These are phyloP conservation scores for Blastobotrys capitulatus DNA, from an alignment of 1,139 yeast species.

Conservation along the genomic window DNA sequence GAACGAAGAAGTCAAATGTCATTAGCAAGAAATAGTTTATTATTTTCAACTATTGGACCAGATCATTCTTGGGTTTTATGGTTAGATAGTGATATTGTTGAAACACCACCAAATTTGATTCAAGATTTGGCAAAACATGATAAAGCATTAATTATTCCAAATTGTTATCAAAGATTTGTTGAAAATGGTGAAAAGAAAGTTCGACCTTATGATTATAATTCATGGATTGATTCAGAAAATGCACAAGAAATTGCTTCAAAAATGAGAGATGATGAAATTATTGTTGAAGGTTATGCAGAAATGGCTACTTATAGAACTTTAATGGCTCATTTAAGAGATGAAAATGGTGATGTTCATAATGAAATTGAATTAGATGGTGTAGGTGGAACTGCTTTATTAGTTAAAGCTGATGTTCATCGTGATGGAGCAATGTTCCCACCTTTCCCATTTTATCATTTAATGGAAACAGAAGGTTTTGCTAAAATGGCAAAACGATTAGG, in stretches of 20 bases:
- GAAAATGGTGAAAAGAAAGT: slow-evolving; percentile 54
- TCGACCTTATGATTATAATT: slow-evolving; percentile 91
- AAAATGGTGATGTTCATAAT: slow-evolving; percentile 51
- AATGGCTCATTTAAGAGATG: slow-evolving; percentile 83
- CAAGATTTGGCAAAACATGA: slow-evolving; percentile 87
- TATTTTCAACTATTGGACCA: slow-evolving; percentile 86
- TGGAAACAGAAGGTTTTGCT: slow-evolving; percentile 98
- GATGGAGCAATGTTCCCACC: slow-evolving; percentile 99
- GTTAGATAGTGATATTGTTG: slow-evolving; percentile 92
- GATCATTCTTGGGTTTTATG: slow-evolving; percentile 92
- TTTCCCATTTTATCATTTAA: slow-evolving; percentile 92
- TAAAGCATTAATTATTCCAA: slow-evolving; percentile 84
- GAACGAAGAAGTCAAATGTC: slow-evolving; percentile 90
- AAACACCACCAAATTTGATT: slow-evolving; percentile 72
- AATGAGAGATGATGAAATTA: slow-evolving; percentile 80
- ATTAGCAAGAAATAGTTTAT: slow-evolving; percentile 81
- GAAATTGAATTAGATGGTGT: slow-evolving; percentile 87
- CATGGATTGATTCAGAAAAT: slow-evolving; percentile 91
- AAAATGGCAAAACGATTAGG: slow-evolving; percentile 95
- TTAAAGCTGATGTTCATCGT: slow-evolving; percentile 94
- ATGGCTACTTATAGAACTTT: slow-evolving; percentile 92
- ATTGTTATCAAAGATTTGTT: slow-evolving; percentile 77
- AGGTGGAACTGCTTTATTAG: slow-evolving; percentile 91
- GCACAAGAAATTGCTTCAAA: slow-evolving; percentile 68
- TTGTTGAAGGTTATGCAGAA: slow-evolving; percentile 86